Percentiles rank a stretch among this genome's conserved stretches.
phyloP scores from a whole-genome alignment of 1,284 basidiomycete species.

The Pulchroboletus neoregius region DNA sequence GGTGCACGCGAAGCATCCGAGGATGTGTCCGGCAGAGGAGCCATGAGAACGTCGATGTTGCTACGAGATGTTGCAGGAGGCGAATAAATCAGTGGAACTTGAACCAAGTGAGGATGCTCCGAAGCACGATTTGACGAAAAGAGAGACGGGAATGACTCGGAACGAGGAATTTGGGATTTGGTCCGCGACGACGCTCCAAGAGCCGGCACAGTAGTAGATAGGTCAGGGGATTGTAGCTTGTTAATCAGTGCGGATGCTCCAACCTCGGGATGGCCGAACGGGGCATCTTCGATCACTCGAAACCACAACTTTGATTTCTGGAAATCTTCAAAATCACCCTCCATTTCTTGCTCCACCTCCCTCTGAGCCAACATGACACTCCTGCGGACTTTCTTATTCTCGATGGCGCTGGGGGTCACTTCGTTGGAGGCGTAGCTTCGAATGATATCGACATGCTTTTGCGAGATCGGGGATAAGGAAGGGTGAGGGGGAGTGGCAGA shows the following conservation, averaged over 20 bases:
- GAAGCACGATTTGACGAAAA: constrained; percentile 20
- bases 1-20: constrained; percentile 62
- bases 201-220: constrained; percentile 12
- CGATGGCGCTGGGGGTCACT: constrained; percentile 41
- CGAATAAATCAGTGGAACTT: constrained; percentile 21
- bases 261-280: constrained; percentile 36
- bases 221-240: constrained; percentile 26
- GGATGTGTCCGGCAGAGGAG: constrained; percentile 50
- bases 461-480: constrained; percentile 61
- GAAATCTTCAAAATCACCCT: constrained; percentile 88
- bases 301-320: constrained; percentile 86
- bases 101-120: constrained; percentile 8
- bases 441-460: constrained; percentile 66
- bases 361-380: constrained; percentile 82
- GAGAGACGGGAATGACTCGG: constrained; percentile 40
- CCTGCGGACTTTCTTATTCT: constrained; percentile 62
- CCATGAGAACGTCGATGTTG: constrained; percentile 74
- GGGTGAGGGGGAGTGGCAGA: constrained; percentile 54
- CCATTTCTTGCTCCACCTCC: constrained; percentile 86
- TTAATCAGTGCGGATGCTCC: constrained; percentile 22
- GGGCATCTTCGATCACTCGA: constrained; percentile 77
- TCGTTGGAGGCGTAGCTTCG: constrained; percentile 60
- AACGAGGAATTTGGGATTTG: constrained; percentile 31
- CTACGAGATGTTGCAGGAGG: constrained; percentile 41
- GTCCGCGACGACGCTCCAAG: constrained; percentile 20